A percentile compares a stretch with the other conserved stretches of the same genome.
Evolutionary conservation across 768 basidiomycete species (phyloP).

Genomic region (Boletus huronensis): DNA sequence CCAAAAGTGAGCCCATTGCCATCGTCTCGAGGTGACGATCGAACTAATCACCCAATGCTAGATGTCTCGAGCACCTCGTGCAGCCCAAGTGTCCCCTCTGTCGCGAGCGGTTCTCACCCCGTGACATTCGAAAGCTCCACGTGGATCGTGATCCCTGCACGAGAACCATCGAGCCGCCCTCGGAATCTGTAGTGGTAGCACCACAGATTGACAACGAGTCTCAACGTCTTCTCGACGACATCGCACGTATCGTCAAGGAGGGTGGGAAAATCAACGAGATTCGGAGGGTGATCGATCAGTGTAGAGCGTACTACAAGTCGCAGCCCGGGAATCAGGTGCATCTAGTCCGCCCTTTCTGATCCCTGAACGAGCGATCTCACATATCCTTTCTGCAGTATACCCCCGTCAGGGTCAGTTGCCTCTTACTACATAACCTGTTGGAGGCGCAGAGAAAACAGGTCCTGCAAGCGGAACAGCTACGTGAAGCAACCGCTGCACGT

Average conservation of each 20-base stretch:
- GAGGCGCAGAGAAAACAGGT: constrained; percentile 44
- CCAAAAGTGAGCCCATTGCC: constrained; percentile 29
- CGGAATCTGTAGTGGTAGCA: constrained; percentile 21
- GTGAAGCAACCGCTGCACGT: constrained; percentile 31
- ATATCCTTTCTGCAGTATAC: constrained; percentile 37
- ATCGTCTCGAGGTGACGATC: constrained; percentile 21
- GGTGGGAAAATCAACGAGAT: constrained; percentile 52
- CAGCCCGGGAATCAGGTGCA: constrained; percentile 46
- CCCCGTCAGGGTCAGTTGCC: constrained; percentile 47
- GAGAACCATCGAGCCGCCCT: constrained; percentile 10
- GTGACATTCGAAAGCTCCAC: constrained; percentile 53
- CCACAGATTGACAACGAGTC: constrained; percentile 40
- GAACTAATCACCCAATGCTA: constrained; percentile 23
- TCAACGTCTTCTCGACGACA: constrained; percentile 50
- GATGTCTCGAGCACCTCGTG: constrained; percentile 53
- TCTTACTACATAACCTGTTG: constrained; percentile 49
- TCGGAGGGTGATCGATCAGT: constrained; percentile 49
- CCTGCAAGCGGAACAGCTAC: constrained; percentile 33
- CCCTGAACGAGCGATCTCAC: constrained; percentile 12
- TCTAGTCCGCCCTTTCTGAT: constrained; percentile 12
- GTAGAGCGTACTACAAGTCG: constrained; percentile 43
- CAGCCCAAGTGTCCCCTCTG: constrained; percentile 61
- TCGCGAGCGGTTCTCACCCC: constrained; percentile 47
- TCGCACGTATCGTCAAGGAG: constrained; percentile 51
- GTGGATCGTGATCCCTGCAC: constrained; percentile 46